Conservation (phyloP, 2,329 filamentous ascomycete genomes). For the Pseudocercospora musae region DNA sequence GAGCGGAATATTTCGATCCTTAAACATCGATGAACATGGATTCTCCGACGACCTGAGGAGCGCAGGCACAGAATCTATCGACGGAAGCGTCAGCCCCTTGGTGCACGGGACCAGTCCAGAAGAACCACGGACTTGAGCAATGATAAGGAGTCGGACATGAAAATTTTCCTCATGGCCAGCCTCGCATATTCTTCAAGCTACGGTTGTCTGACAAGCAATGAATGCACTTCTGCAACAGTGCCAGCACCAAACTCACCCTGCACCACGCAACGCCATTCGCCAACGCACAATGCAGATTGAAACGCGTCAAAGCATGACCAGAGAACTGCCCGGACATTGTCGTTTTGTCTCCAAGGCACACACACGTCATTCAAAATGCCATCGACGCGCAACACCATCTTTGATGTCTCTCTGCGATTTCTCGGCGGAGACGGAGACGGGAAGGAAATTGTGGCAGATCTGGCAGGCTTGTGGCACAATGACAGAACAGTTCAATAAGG, state of each 20-base stretch:
- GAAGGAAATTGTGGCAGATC: neutral
- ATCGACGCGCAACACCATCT: neutral
- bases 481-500: no score
- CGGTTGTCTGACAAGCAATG: neutral
- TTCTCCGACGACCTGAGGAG: constrained; percentile 20
- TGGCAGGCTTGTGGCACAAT: neutral
- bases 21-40: constrained; percentile 34
- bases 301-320: neutral
- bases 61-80: constrained; percentile 14
- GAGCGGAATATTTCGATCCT: constrained; percentile 39
- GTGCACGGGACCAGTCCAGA: constrained; percentile 26
- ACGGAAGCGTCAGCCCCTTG: constrained; percentile 20
- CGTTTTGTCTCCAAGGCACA: neutral
- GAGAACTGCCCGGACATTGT: neutral
- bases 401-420: neutral
- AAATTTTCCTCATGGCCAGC: neutral
- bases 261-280: neutral
- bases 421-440: neutral
- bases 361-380: neutral
- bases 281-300: neutral
- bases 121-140: constrained; percentile 8
- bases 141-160: neutral
- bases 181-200: neutral
- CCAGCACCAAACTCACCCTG: neutral
- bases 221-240: neutral